Evolutionary conservation across 805 yeast species (phyloP).

Genomic region (Wickerhamomyces sydowiorum): DNA sequence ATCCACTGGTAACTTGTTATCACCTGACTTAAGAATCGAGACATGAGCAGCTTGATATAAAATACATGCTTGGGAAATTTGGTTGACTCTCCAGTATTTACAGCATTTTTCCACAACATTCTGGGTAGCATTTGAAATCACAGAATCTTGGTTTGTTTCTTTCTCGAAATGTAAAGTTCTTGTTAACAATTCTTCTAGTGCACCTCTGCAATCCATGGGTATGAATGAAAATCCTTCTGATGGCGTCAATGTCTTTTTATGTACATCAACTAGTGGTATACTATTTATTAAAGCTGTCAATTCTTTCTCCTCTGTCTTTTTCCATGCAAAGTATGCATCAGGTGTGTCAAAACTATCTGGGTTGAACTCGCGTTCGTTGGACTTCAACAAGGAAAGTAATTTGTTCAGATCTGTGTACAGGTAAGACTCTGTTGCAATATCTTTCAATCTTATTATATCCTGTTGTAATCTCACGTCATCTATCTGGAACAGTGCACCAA

Average conservation of each 20-base stretch:
- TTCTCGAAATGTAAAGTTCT: conserved; percentile 39
- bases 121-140: conserved; percentile 37
- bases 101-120: conserved; percentile 40
- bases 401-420: conserved; percentile 26
- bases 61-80: conserved; percentile 41
- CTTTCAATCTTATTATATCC: conserved; percentile 41
- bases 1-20: conserved; percentile 24
- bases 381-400: conserved; percentile 7
- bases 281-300: conserved; percentile 24
- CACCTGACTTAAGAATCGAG: conserved; percentile 23
- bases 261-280: conserved; percentile 4
- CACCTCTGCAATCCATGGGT: conserved; percentile 37
- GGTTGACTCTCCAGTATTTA: conserved; percentile 54
- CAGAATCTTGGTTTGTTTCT: conserved; percentile 4
- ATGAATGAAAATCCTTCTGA: conserved; percentile 18
- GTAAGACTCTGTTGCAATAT: conserved; percentile 28
- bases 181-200: conserved; percentile 33
- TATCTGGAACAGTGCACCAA: conserved; percentile 44
- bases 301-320: conserved; percentile 29
- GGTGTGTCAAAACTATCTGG: conserved; percentile 31
- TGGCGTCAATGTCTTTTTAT: neutral
- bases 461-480: conserved; percentile 46
- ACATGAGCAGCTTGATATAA: conserved; percentile 45
- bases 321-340: conserved; percentile 36
- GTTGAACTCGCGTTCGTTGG: conserved; percentile 24